These are phyloP conservation scores for Pichia nanzhaoensis DNA, from an alignment of 805 yeast genomes.

Conservation along the genomic window DNA sequence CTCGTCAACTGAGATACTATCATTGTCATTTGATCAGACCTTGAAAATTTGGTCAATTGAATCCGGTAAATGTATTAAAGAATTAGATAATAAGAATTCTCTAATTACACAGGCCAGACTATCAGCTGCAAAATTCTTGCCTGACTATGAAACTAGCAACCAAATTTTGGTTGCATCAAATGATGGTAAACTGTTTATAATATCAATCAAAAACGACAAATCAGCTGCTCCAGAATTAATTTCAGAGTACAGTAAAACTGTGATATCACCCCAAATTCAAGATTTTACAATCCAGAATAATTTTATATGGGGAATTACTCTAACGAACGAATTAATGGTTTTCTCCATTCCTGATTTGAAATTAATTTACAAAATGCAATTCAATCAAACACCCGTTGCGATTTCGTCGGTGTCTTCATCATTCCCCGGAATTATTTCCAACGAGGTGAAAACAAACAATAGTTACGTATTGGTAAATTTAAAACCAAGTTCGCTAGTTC, in stretches of 20 bases:
- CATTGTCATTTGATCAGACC: constrained; percentile 66
- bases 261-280: constrained; percentile 14
- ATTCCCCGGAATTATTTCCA: constrained; percentile 4
- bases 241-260: constrained; percentile 2
- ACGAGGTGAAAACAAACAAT: not conserved
- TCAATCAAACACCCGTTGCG: constrained; percentile 11
- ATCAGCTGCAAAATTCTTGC: constrained; percentile 12
- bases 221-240: not conserved
- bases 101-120: constrained; percentile 10
- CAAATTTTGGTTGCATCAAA: constrained; percentile 13
- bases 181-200: constrained; percentile 13
- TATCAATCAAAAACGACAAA: not conserved
- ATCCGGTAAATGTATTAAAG: constrained; percentile 5
- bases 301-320: constrained; percentile 12
- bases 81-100: constrained; percentile 3
- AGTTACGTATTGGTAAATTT: constrained; percentile 10
- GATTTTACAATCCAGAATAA: constrained; percentile 13
- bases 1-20: constrained; percentile 56
- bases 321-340: constrained; percentile 10
- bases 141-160: constrained; percentile 5
- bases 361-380: constrained; percentile 7
- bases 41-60: constrained; percentile 40
- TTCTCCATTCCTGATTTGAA: constrained; percentile 11
- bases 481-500: constrained; percentile 10
- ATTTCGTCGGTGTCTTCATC: constrained; percentile 8